These are phyloP conservation scores for Melanogaster broomeanus DNA, from an alignment of 768 basidiomycete genomes.

Conservation along the genomic window DNA sequence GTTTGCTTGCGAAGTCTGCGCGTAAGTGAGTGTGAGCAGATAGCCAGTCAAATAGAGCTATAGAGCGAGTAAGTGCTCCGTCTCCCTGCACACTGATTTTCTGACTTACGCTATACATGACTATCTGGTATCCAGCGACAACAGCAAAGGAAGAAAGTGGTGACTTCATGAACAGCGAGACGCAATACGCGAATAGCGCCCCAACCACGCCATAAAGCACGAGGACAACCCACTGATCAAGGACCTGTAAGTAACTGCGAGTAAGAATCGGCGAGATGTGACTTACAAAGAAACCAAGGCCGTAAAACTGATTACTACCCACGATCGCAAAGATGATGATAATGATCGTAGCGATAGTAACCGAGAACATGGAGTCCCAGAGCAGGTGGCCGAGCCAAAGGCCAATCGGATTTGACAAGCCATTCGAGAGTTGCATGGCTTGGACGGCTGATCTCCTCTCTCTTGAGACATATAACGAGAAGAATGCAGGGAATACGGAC, in stretches of 20 bases:
- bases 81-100: background rate
- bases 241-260: background rate
- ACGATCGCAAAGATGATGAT: constrained; percentile 58
- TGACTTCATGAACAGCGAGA: constrained; percentile 59
- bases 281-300: constrained; percentile 63
- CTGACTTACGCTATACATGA: constrained; percentile 66
- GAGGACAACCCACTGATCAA: constrained; percentile 64
- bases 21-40: constrained; percentile 73
- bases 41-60: constrained; percentile 69
- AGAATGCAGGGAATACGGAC: constrained; percentile 84
- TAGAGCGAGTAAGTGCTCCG: background rate
- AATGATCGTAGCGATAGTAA: constrained; percentile 64
- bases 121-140: constrained; percentile 70
- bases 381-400: constrained; percentile 80
- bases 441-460: constrained; percentile 71
- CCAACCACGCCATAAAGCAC: constrained; percentile 70
- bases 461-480: constrained; percentile 71
- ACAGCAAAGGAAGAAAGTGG: constrained; percentile 74
- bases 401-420: constrained; percentile 65
- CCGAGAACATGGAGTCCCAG: constrained; percentile 64
- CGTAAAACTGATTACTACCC: constrained; percentile 64
- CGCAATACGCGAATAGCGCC: constrained; percentile 68
- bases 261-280: background rate
- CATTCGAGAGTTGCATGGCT: constrained; percentile 83
- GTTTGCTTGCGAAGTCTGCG: constrained; percentile 54